A percentile compares a stretch with the other conserved stretches of the same genome.
Evolutionary conservation across 306 rosid species (phyloP).

Genomic region (Urtica urens): DNA sequence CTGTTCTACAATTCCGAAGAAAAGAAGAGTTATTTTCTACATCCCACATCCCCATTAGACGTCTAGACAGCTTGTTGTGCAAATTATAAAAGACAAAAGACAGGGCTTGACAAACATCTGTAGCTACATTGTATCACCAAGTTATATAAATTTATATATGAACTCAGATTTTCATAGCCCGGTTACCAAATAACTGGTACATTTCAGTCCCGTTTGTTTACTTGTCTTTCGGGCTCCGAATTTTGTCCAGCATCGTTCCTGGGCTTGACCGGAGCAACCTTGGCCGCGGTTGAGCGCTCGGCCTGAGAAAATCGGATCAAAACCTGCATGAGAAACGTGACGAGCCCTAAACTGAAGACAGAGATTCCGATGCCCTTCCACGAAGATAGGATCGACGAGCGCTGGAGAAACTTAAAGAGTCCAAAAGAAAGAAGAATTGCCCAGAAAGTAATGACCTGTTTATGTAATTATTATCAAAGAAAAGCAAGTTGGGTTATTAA

Average conservation of each 20-base stretch:
- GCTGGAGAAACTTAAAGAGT: slow-evolving; percentile 45
- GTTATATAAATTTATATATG: too few relatives aligned
- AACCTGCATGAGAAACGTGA: slow-evolving; percentile 71
- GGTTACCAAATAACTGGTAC: too few relatives aligned
- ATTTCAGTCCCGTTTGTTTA: too few relatives aligned
- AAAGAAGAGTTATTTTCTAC: too few relatives aligned
- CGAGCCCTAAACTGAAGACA: slow-evolving; percentile 35
- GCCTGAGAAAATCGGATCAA: slow-evolving; percentile 80
- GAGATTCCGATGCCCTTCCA: slow-evolving; percentile 81
- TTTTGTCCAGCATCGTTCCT: slow-evolving; percentile 24
- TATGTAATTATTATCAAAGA: slow-evolving; percentile 8
- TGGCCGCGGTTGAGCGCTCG: slow-evolving; percentile 71
- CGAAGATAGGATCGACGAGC: slow-evolving; percentile 63
- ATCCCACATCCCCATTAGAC: too few relatives aligned
- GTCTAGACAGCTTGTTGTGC: too few relatives aligned
- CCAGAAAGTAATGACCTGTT: slow-evolving; percentile 75
- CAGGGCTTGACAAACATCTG: too few relatives aligned
- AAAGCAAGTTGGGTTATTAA: neutral
- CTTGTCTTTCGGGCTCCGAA: slow-evolving; percentile 18
- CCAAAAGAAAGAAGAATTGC: slow-evolving; percentile 46
- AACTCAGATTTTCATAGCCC: too few relatives aligned
- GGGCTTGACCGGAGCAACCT: slow-evolving; percentile 44
- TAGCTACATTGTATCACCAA: too few relatives aligned
- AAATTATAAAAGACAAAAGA: too few relatives aligned
- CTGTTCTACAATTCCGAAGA: too few relatives aligned